Evolutionary conservation across 345 rosid species (phyloP).

Genomic region (Moricandia moricandioides): DNA sequence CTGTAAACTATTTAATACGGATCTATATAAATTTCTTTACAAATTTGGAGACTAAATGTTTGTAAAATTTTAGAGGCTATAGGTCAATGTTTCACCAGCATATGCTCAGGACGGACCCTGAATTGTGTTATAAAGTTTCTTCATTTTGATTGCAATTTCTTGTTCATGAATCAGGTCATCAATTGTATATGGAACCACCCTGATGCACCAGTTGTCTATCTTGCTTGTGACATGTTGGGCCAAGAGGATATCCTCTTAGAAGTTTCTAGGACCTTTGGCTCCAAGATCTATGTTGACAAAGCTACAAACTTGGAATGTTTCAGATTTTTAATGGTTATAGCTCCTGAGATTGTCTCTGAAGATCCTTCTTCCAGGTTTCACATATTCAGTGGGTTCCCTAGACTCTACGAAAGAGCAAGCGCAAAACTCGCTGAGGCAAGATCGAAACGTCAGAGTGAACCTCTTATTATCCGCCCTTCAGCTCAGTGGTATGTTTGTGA

Average conservation of each 20-base stretch:
- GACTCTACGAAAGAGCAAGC: slow-evolving; percentile 62
- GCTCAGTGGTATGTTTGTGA: slow-evolving; percentile 86
- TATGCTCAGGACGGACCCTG: too few relatives aligned
- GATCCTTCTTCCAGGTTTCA: slow-evolving; percentile 74
- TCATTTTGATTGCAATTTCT: neutral
- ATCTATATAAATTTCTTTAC: too few relatives aligned
- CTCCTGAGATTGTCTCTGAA: slow-evolving; percentile 59
- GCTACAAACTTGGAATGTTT: slow-evolving; percentile 49
- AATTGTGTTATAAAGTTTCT: too few relatives aligned
- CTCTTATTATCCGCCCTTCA: slow-evolving; percentile 80
- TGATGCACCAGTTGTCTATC: slow-evolving; percentile 57
- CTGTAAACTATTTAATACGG: too few relatives aligned
- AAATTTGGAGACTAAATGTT: too few relatives aligned
- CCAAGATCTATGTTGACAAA: slow-evolving; percentile 71
- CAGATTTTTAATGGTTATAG: slow-evolving; percentile 45
- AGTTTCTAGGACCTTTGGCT: slow-evolving; percentile 68
- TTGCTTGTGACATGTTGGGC: slow-evolving; percentile 74
- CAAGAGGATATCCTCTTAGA: slow-evolving; percentile 69
- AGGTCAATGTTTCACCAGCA: too few relatives aligned
- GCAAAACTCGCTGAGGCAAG: slow-evolving; percentile 64
- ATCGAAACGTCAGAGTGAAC: slow-evolving; percentile 54
- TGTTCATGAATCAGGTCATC: slow-evolving; percentile 52
- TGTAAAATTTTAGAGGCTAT: too few relatives aligned
- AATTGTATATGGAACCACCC: slow-evolving; percentile 91
- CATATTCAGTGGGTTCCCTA: slow-evolving; percentile 71